A percentile compares a stretch with the other conserved stretches of the same genome.
These are phyloP conservation scores for Saprolegnia parasitica DNA, from an alignment of 352 stramenopile genomes.

Conservation along the genomic window DNA sequence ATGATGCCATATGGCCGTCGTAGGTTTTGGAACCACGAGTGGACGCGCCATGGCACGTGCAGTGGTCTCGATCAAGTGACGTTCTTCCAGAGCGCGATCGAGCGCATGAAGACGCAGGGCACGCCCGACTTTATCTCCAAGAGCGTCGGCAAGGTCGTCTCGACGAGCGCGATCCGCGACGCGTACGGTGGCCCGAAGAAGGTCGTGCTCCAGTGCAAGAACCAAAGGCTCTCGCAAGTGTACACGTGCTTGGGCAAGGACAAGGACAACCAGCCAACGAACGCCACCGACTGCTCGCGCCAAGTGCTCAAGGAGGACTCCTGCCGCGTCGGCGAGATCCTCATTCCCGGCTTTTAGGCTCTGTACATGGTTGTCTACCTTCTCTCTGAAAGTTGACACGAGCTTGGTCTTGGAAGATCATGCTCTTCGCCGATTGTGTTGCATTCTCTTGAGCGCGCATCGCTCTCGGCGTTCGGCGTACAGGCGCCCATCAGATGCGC, in stretches of 20 bases:
- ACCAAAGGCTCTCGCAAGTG: slow-evolving; percentile 58
- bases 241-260: slow-evolving; percentile 83
- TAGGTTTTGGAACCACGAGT: slow-evolving; percentile 93
- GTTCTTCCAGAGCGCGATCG: slow-evolving; percentile 83
- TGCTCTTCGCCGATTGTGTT: too few species aligned
- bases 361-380: background rate
- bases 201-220: slow-evolving; percentile 38
- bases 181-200: slow-evolving; percentile 30
- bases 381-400: background rate
- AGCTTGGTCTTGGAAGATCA: too few species aligned
- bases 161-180: slow-evolving; percentile 40
- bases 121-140: slow-evolving; percentile 62
- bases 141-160: slow-evolving; percentile 49
- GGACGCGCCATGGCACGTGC: slow-evolving; percentile 91
- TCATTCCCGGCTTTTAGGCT: slow-evolving; percentile 50
- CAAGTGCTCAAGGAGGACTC: slow-evolving; percentile 72
- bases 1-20: slow-evolving; percentile 43
- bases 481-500: too few species aligned
- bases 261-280: slow-evolving; percentile 43
- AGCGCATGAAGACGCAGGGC: slow-evolving; percentile 64
- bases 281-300: slow-evolving; percentile 45
- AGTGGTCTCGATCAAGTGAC: slow-evolving; percentile 73
- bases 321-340: slow-evolving; percentile 44
- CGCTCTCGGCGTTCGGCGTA: too few species aligned
- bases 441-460: too few species aligned